phyloP scores from a whole-genome alignment of 495 filamentous ascomycete genomes.

The Penicillium riverlandense region DNA sequence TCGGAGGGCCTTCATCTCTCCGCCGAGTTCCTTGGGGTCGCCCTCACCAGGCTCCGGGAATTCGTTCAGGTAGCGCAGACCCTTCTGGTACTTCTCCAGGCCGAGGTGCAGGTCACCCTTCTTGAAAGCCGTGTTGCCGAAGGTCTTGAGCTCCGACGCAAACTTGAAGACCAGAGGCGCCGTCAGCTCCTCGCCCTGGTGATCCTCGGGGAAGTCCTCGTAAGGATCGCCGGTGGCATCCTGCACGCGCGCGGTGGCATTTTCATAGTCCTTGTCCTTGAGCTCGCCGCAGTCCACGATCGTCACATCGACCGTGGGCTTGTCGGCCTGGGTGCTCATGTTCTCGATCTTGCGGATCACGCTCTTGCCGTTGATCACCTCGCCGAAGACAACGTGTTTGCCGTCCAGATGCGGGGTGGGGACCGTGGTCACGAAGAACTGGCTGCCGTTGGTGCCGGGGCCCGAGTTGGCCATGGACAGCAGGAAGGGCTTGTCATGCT shows the following conservation, averaged over 20 bases:
- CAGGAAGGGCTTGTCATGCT: slow-evolving; percentile 92
- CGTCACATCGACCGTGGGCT: slow-evolving; percentile 63
- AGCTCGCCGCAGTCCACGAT: slow-evolving; percentile 88
- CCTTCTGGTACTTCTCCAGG: slow-evolving; percentile 95
- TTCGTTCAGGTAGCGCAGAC: slow-evolving; percentile 88
- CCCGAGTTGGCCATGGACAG: slow-evolving; percentile 98
- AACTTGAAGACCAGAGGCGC: slow-evolving; percentile 51
- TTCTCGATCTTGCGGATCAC: slow-evolving; percentile 89
- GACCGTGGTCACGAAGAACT: slow-evolving; percentile 98
- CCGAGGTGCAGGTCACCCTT: slow-evolving; percentile 57
- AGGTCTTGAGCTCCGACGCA: slow-evolving; percentile 81
- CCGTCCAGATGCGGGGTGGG: slow-evolving; percentile 87
- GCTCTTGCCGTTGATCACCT: slow-evolving; percentile 76
- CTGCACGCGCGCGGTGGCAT: slow-evolving; percentile 52
- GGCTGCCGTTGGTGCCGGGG: slow-evolving; percentile 86
- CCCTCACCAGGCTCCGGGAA: slow-evolving; percentile 62
- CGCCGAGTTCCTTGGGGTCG: slow-evolving; percentile 58
- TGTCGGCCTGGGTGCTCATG: slow-evolving; percentile 71
- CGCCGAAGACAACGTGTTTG: slow-evolving; percentile 72
- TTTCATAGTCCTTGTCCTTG: slow-evolving; percentile 55
- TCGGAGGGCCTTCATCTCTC: slow-evolving; percentile 62
- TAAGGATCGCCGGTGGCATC: slow-evolving; percentile 86
- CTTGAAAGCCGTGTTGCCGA: slow-evolving; percentile 91
- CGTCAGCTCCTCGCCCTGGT: slow-evolving; percentile 58
- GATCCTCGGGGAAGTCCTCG: slow-evolving; percentile 95